These are phyloP conservation scores for Ophiocordyceps robertsii DNA, from an alignment of 2,329 filamentous ascomycete genomes.

Conservation along the genomic window DNA sequence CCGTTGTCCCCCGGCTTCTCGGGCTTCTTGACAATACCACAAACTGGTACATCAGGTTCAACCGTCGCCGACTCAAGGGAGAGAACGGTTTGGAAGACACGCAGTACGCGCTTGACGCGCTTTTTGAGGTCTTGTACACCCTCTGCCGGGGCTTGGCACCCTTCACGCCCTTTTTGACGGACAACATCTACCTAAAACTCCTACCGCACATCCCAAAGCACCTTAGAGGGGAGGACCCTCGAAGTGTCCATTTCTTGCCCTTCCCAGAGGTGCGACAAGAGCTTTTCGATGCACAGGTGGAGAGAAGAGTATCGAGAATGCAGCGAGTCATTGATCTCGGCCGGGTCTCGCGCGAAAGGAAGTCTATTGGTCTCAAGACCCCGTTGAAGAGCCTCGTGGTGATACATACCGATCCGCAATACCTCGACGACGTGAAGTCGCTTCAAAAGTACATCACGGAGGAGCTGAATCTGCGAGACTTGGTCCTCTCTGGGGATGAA, in stretches of 20 bases:
- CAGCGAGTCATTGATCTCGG: constrained; percentile 89
- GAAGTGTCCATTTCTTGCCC: constrained; percentile 82
- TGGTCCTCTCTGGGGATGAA: constrained; percentile 77
- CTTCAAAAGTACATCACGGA: constrained; percentile 81
- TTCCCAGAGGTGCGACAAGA: constrained; percentile 84
- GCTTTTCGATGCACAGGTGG: constrained; percentile 74
- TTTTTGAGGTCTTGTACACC: constrained; percentile 88
- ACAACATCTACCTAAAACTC: constrained; percentile 82
- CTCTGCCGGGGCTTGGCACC: constrained; percentile 79
- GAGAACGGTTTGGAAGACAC: constrained; percentile 80
- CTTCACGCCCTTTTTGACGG: constrained; percentile 90
- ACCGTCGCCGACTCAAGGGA: constrained; percentile 80
- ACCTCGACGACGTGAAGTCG: constrained; percentile 75
- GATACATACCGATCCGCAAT: constrained; percentile 70
- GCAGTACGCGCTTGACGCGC: constrained; percentile 77
- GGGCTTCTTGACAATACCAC: constrained; percentile 84
- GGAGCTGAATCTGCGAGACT: constrained; percentile 79
- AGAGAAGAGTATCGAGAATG: constrained; percentile 81
- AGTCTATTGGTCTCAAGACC: constrained; percentile 75
- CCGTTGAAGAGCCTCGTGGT: constrained; percentile 83
- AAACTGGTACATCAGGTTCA: constrained; percentile 99
- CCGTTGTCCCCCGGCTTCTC: constrained; percentile 75
- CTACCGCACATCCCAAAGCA: constrained; percentile 68
- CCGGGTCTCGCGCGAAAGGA: constrained; percentile 73
- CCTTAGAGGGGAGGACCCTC: constrained; percentile 54